Percentiles rank a stretch among this genome's conserved stretches.
Evolutionary conservation across 2,329 filamentous ascomycete genomes (phyloP).

Genomic region (Eutypella sp.): DNA sequence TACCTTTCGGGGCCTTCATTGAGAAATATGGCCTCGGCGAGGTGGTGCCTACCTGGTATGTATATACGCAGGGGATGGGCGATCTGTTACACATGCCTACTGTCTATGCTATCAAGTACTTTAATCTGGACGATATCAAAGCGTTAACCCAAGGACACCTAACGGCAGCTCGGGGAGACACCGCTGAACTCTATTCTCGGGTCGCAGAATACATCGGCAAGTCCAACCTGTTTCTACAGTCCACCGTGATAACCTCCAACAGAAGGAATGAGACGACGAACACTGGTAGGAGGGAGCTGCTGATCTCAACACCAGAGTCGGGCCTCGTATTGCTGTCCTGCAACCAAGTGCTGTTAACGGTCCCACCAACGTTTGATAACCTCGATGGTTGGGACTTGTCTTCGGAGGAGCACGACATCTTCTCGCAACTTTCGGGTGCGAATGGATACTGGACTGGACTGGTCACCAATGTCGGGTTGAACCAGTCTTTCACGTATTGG

Average conservation of each 20-base stretch:
- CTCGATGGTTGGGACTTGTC: background rate
- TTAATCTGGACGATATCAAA: background rate
- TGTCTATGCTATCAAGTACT: background rate
- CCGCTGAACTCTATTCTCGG: background rate
- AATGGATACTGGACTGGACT: background rate
- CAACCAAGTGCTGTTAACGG: background rate
- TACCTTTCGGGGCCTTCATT: background rate
- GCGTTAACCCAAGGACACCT: background rate
- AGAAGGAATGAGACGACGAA: background rate
- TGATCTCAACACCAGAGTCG: background rate
- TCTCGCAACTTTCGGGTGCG: background rate
- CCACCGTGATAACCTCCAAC: background rate
- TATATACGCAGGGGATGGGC: background rate
- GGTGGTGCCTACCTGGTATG: background rate
- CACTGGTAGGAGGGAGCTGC: background rate
- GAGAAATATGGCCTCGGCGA: background rate
- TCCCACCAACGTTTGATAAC: background rate
- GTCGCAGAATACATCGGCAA: background rate
- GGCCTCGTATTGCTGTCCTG: background rate
- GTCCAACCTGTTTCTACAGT: background rate
- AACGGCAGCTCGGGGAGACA: background rate
- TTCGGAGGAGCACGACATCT: background rate
- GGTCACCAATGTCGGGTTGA: background rate
- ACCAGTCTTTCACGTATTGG: background rate
- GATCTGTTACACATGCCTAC: background rate